Evolutionary conservation across 1,284 basidiomycete species (phyloP).

Genomic region (Boletus smithii): DNA sequence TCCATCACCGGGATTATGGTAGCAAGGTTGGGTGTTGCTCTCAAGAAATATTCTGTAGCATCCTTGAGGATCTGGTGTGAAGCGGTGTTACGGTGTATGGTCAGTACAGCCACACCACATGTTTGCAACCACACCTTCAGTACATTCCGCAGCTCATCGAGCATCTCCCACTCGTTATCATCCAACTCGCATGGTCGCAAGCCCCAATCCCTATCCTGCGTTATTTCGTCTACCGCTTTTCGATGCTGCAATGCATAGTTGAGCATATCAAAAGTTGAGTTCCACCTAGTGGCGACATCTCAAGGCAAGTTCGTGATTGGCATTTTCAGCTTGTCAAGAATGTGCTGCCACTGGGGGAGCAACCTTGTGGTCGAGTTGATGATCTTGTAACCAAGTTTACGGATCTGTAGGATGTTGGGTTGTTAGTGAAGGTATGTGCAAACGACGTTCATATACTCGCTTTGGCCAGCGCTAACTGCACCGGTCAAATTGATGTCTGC

Average conservation of each 20-base stretch:
- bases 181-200: background rate
- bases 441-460: background rate
- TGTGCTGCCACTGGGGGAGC: background rate
- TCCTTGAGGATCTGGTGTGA: too few relatives aligned
- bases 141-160: background rate
- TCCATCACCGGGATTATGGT: too few relatives aligned
- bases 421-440: background rate
- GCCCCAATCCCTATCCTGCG: background rate
- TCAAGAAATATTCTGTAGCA: too few relatives aligned
- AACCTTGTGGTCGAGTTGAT: background rate
- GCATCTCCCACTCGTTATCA: background rate
- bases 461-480: background rate
- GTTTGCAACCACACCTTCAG: background rate
- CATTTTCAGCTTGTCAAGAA: background rate
- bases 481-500: background rate
- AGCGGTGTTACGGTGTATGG: too few relatives aligned
- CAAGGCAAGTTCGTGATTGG: background rate
- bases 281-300: background rate
- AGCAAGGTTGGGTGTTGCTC: too few relatives aligned
- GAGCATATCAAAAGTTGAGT: background rate
- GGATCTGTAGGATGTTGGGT: background rate
- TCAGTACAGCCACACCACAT: too few relatives aligned
- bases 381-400: background rate
- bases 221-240: background rate
- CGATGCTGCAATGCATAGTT: background rate